Conservation (phyloP, 768 basidiomycete species). For the Lentinus brumalis region DNA sequence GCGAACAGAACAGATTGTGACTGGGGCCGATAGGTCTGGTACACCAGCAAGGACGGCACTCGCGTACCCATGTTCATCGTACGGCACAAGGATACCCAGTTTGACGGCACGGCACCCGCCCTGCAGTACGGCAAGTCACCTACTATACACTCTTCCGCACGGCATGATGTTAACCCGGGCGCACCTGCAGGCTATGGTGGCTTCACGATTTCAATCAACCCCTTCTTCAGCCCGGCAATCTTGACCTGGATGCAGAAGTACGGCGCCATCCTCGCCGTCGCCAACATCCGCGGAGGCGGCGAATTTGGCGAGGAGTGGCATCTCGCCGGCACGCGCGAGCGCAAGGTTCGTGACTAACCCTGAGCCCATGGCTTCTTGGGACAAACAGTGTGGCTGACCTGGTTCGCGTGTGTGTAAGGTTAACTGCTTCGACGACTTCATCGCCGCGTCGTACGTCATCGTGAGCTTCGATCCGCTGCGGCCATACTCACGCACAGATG, state of each 20-base stretch:
- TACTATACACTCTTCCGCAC: background rate
- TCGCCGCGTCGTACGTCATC: conserved; percentile 67
- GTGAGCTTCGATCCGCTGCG: background rate
- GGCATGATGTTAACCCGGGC: background rate
- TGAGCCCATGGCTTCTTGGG: conserved; percentile 4
- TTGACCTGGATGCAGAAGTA: conserved; percentile 76
- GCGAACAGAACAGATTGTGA: background rate
- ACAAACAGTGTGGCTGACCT: background rate
- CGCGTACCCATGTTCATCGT: conserved; percentile 86
- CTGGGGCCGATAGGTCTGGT: conserved; percentile 62
- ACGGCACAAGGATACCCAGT: conserved; percentile 65
- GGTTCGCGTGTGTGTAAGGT: conserved; percentile 40
- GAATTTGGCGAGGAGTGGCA: conserved; percentile 92
- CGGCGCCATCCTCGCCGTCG: conserved; percentile 62
- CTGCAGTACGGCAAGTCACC: conserved; percentile 67
- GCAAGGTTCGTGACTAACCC: conserved; percentile 49
- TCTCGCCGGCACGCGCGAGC: conserved; percentile 64
- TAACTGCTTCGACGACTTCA: conserved; percentile 83
- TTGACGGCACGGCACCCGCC: conserved; percentile 75
- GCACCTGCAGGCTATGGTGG: conserved; percentile 70
- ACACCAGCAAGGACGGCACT: conserved; percentile 76
- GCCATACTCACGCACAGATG: background rate
- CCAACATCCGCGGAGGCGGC: conserved; percentile 56
- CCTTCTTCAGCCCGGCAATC: conserved; percentile 70
- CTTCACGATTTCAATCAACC: conserved; percentile 69